A percentile compares a stretch with the other conserved stretches of the same genome.
Conservation (phyloP, 2,329 filamentous ascomycete genomes). For the Gaeumannomyces sp. region DNA sequence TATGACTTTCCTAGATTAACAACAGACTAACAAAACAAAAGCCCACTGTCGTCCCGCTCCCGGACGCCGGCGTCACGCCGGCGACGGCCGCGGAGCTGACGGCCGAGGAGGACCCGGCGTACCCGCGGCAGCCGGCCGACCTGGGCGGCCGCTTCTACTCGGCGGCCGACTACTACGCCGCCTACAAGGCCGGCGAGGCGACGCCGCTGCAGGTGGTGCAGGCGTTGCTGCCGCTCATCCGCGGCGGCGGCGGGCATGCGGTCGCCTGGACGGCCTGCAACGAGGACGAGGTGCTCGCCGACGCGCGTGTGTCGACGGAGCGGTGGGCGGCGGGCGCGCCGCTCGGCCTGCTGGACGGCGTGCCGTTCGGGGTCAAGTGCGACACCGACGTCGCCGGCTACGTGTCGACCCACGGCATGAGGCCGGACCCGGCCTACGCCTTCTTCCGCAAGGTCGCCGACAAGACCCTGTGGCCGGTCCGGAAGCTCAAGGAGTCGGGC, state of each 20-base stretch:
- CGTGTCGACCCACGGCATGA: conserved; percentile 58
- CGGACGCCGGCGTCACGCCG: conserved; percentile 24
- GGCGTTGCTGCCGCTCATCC: conserved; percentile 64
- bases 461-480: conserved; percentile 64
- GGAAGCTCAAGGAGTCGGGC: conserved; percentile 65
- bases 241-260: conserved; percentile 55
- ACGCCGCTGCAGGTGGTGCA: conserved; percentile 70
- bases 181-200: conserved; percentile 62
- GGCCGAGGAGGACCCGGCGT: conserved; percentile 24
- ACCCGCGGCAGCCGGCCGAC: conserved; percentile 23
- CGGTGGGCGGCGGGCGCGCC: conserved; percentile 63
- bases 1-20: conserved; percentile 1
- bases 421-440: conserved; percentile 46
- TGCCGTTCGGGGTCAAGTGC: conserved; percentile 80
- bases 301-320: conserved; percentile 66
- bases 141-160: conserved; percentile 56
- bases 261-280: conserved; percentile 67
- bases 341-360: conserved; percentile 68
- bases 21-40: conserved; percentile 22
- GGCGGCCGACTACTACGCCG: conserved; percentile 67
- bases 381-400: conserved; percentile 69
- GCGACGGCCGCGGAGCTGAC: conserved; percentile 32
- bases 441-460: conserved; percentile 42
- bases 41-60: conserved; percentile 52
- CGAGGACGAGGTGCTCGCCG: conserved; percentile 54